Conservation (phyloP, 306 rosid genomes). For the Begonia masoniana region DNA sequence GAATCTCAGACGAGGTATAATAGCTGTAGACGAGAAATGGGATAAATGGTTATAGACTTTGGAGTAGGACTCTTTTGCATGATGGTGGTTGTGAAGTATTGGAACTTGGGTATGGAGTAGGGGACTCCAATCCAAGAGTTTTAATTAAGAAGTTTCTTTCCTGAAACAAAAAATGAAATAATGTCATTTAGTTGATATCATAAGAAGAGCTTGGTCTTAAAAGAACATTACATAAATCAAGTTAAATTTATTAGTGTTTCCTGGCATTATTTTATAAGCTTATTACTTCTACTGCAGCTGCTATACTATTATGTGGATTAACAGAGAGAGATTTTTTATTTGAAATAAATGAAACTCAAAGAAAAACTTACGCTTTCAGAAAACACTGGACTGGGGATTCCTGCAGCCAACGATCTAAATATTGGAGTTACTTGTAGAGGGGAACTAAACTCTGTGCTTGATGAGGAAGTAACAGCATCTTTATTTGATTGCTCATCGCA, state of each 20-base stretch:
- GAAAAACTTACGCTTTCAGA: slow-evolving; percentile 91
- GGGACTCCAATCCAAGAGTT: slow-evolving; percentile 90
- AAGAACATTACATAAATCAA: too few species aligned
- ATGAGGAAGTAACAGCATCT: slow-evolving; percentile 30
- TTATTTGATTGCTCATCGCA: slow-evolving; percentile 33
- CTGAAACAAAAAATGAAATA: slow-evolving; percentile 33
- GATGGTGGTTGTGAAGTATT: not conserved
- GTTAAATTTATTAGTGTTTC: too few species aligned
- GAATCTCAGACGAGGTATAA: not conserved
- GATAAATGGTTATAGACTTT: not conserved
- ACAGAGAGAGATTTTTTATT: not conserved
- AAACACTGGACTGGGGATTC: slow-evolving; percentile 96
- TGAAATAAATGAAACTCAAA: not conserved
- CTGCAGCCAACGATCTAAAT: slow-evolving; percentile 94
- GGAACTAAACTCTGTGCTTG: slow-evolving; percentile 60
- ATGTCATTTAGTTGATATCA: too few species aligned
- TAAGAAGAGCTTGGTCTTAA: too few species aligned
- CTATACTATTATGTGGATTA: too few species aligned
- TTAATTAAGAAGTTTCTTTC: slow-evolving; percentile 92
- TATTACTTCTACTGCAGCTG: not conserved
- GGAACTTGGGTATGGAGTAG: slow-evolving; percentile 18
- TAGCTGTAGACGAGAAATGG: not conserved
- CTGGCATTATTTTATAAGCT: too few species aligned
- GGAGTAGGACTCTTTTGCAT: not conserved
- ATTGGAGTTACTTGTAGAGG: slow-evolving; percentile 87